Evolutionary conservation across 1,284 basidiomycete genomes (phyloP), one percentile per base, ranked within the genome.

Genomic region (Trichosporon sp.): DNA sequence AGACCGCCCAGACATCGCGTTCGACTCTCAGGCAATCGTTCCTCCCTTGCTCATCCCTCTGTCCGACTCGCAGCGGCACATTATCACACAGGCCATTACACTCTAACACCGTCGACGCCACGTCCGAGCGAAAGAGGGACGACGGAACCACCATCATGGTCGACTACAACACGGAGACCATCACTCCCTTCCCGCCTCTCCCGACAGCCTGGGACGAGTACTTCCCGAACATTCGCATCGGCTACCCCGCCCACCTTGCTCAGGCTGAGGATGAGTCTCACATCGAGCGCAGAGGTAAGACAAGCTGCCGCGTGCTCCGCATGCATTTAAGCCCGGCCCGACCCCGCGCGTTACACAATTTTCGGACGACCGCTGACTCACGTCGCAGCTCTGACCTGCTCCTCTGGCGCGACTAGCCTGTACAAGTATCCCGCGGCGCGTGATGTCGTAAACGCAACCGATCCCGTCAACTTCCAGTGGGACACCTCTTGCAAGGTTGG

Each of bases 391-490:
- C 32, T 63, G 59, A 63, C 59, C 59, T 63, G 59, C n/a, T 32
- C 31, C 31, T 63, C 59, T 63, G 59, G 59, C 32, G 59, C 59
- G 59, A n/a, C 64, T 56, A 77, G 75, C 61, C 89, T 94, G 74
- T 93, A 93, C 86, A 86, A 84, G 69, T 86, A 85, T 32, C 92
- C 93, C 2, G 85, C 86, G 12, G 84, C 86, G 35, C 86, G 87
- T 26, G 82, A 87, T 69, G 84, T 84, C 37, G 76, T 93, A 75
- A 85, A 89, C 75, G 86, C 88, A 5, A 85, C 87, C 68, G 78
- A 87, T 26, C 84, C 88, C 0, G 79, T 93, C 76, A 87, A 87
- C 63, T 89, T 94, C 78, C 84, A 88, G 66, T 94, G 93, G 93
- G 88, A 93, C 81, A 85, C 88, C 0, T 85, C 88, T 3, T 86